Base-by-base conservation (phyloP, 140 eudicot species). In the Stevia rebaudiana region DNA sequence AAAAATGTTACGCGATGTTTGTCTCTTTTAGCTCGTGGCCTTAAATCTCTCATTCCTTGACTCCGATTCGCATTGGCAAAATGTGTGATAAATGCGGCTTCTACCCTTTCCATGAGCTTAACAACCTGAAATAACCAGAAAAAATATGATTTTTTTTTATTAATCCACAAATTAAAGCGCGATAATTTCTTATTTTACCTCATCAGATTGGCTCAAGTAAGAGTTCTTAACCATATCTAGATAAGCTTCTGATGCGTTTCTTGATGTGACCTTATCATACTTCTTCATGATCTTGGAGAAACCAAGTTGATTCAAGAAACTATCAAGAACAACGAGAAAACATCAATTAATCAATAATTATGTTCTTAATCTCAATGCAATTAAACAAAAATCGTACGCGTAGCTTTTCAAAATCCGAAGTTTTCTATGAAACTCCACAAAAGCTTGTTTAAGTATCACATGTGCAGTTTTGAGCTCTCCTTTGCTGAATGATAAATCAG, bases 211-310 rank as follows among this genome's bases (percentile, higher is more conserved):
- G 24, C 85, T 76, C 52, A 83, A 79, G 63, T 61, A 81, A 46
- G 95, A 86, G 25, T 64, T 83, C 35, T 83, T 84, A 46, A 86
- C 76, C 82, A 83, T 83, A 33, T 83, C 81, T 33, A 83, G 48
- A 66, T 83, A 86, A 13, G 83, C 44, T 71, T 67, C 80, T n/a
- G 87, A 78, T 46, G 85, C 83, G 3, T 74, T 75, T 71, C 87
- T 83, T 63, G 87, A 83, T 54, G 95, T 78, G 33, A 78, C 71
- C 94, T 86, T 67, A n/a, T 67, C 72, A 37, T 67, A 67, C 62
- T 67, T 66, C 39, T 66, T 66, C 71, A 51, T 66, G 16, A 66
- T 66, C 62, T 66, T 50, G 36, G 71, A 66, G 48, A 66, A 49
- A 25, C 39, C 72, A 17, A 67, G 25, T 51, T 67, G 72, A 67